Percentiles rank a stretch among this genome's conserved stretches.
These are phyloP conservation scores for Carpinus viminea DNA, from an alignment of 306 rosid species.

Conservation along the genomic window DNA sequence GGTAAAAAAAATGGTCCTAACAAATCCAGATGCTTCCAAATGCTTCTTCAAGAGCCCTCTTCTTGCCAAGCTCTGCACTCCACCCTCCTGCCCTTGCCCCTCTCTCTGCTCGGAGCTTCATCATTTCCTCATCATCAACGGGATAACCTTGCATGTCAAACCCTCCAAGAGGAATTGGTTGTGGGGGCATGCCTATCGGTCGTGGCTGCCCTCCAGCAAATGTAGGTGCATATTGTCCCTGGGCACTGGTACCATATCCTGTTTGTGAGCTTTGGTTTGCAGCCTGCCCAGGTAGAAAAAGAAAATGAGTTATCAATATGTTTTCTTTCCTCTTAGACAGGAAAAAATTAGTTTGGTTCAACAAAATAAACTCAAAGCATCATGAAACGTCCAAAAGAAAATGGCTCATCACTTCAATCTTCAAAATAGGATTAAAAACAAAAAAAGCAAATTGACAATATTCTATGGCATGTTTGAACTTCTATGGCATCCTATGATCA, in stretches of 20 bases:
- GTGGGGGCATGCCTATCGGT: slow-evolving; percentile 78
- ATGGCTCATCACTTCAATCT: neutral
- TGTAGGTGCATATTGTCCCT: slow-evolving; percentile 89
- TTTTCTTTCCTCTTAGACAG: neutral
- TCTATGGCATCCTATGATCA: neutral
- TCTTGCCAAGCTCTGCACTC: slow-evolving; percentile 71
- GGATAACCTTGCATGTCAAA: slow-evolving; percentile 53
- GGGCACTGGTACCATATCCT: slow-evolving; percentile 55
- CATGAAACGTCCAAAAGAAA: neutral
- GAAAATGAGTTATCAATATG: slow-evolving; percentile 1
- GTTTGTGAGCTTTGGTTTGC: slow-evolving; percentile 58
- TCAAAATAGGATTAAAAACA: neutral
- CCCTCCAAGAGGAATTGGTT: slow-evolving; percentile 73
- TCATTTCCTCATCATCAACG: slow-evolving; percentile 61
- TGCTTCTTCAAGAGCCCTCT: slow-evolving; percentile 86
- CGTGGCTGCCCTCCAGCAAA: slow-evolving; percentile 83
- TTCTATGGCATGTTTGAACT: too few species aligned
- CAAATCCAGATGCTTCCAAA: slow-evolving; percentile 84
- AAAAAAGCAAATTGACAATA: neutral
- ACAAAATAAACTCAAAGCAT: neutral
- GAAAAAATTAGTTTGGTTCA: neutral
- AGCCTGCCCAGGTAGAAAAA: slow-evolving; percentile 40
- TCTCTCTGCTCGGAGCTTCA: slow-evolving; percentile 67
- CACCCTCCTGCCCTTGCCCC: slow-evolving; percentile 87
- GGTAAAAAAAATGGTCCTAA: slow-evolving; percentile 16